Percentiles rank a stretch among this genome's conserved stretches.
Conservation (phyloP, 2,329 filamentous ascomycete genomes). For the Nemania diffusa region DNA sequence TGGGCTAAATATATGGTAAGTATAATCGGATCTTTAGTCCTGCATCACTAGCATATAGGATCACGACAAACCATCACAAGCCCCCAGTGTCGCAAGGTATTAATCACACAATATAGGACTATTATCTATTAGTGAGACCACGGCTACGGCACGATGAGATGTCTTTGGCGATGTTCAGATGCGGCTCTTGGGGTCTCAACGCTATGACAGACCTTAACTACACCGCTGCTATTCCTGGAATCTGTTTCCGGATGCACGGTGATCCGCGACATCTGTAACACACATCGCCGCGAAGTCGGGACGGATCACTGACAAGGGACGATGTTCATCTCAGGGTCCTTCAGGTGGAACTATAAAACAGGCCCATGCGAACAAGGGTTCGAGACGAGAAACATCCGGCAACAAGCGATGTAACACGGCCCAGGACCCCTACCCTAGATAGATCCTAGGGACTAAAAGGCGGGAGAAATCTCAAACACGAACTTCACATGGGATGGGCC, state of each 20-base stretch:
- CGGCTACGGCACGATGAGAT: not conserved
- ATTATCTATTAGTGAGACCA: not conserved
- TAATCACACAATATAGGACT: slow-evolving; percentile 10
- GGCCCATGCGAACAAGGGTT: slow-evolving; percentile 8
- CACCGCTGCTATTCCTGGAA: slow-evolving; percentile 27
- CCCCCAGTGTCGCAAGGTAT: not conserved
- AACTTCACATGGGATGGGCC: slow-evolving; percentile 22
- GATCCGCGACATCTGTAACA: slow-evolving; percentile 30
- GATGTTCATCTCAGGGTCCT: slow-evolving; percentile 6
- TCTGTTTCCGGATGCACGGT: slow-evolving; percentile 30
- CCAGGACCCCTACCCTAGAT: slow-evolving; percentile 30
- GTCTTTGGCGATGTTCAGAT: slow-evolving; percentile 9
- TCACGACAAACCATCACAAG: not conserved
- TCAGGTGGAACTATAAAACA: slow-evolving; percentile 31
- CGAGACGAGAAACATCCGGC: slow-evolving; percentile 18
- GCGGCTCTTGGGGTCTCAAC: slow-evolving; percentile 29
- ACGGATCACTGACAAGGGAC: slow-evolving; percentile 13
- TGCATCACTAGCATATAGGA: not conserved
- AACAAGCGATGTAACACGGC: slow-evolving; percentile 28
- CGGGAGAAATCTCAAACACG: slow-evolving; percentile 21
- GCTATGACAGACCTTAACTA: slow-evolving; percentile 10
- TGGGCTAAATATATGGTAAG: not conserved
- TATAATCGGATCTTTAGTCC: not conserved
- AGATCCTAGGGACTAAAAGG: not conserved
- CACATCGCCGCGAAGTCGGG: slow-evolving; percentile 24